Percentiles rank a stretch among this genome's conserved stretches.
These are phyloP conservation scores for Colletotrichum sp. DNA, from an alignment of 2,329 filamentous ascomycete species.

Conservation along the genomic window DNA sequence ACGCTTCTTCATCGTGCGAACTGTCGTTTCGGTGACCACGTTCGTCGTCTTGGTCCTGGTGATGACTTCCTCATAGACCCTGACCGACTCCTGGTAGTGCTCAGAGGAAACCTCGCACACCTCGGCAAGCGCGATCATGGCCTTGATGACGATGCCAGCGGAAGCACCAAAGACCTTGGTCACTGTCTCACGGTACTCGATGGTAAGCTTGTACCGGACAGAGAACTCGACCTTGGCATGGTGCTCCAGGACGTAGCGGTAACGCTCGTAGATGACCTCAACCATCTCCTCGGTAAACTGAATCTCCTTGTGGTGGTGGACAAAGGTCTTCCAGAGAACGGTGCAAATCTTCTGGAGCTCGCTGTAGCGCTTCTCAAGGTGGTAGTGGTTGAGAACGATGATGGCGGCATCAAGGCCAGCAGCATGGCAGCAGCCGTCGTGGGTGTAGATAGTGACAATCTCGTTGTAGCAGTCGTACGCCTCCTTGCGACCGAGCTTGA, in stretches of 20 bases:
- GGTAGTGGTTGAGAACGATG: conserved; percentile 48
- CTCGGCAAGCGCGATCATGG: conserved; percentile 44
- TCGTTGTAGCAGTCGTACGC: conserved; percentile 40
- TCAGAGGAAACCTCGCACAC: conserved; percentile 49
- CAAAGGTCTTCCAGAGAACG: conserved; percentile 45
- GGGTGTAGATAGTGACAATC: conserved; percentile 38
- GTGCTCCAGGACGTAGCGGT: conserved; percentile 50
- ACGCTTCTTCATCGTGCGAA: conserved; percentile 53
- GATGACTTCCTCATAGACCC: conserved; percentile 51
- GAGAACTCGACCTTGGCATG: conserved; percentile 47
- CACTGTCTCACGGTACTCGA: conserved; percentile 53
- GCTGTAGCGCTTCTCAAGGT: conserved; percentile 47
- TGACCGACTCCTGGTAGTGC: conserved; percentile 48
- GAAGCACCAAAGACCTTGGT: conserved; percentile 38
- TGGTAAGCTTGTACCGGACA: conserved; percentile 45
- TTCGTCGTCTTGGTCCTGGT: conserved; percentile 36
- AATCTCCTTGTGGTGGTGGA: conserved; percentile 39
- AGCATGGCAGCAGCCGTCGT: conserved; percentile 37
- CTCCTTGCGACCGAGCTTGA: conserved; percentile 31
- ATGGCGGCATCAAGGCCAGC: conserved; percentile 51
- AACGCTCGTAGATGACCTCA: conserved; percentile 47
- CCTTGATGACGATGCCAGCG: conserved; percentile 30
- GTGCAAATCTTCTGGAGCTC: conserved; percentile 50
- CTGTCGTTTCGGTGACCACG: conserved; percentile 38
- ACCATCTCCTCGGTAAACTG: conserved; percentile 46